Percentiles rank a stretch among this genome's conserved stretches.
phyloP scores from a whole-genome alignment of 2,329 filamentous ascomycete genomes.

The Ambrosiella beaveri region DNA sequence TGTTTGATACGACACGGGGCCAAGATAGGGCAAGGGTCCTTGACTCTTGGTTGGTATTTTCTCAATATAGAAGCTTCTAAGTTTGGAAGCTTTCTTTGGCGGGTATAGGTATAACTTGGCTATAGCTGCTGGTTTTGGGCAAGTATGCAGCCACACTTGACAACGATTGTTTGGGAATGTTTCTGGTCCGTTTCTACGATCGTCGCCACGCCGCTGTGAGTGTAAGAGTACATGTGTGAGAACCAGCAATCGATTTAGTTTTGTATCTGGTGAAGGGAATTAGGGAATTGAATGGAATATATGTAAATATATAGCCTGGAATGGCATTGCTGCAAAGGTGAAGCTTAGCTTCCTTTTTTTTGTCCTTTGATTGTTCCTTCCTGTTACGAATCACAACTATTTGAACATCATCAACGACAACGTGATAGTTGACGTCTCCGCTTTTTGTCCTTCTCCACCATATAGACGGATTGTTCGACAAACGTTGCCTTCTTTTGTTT shows the following conservation, averaged over 20 bases:
- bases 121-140: neutral
- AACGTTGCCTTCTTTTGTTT: too few species aligned
- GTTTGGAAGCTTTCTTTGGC: neutral
- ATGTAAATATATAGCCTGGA: neutral
- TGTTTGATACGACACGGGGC: neutral
- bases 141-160: neutral
- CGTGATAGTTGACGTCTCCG: too few species aligned
- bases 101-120: neutral
- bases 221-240: neutral
- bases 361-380: too few species aligned
- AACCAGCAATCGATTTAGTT: neutral
- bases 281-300: neutral
- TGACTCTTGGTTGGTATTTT: too few species aligned
- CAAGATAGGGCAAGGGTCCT: too few species aligned
- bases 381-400: too few species aligned
- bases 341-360: too few species aligned
- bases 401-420: too few species aligned
- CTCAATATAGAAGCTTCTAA: too few species aligned
- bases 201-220: neutral
- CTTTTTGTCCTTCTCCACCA: too few species aligned
- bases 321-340: too few species aligned
- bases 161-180: neutral
- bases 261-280: neutral
- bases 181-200: conserved; percentile 5
- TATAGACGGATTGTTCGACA: too few species aligned